Conservation (phyloP, 2,329 filamentous ascomycete species). For the Fusarium circinatum region DNA sequence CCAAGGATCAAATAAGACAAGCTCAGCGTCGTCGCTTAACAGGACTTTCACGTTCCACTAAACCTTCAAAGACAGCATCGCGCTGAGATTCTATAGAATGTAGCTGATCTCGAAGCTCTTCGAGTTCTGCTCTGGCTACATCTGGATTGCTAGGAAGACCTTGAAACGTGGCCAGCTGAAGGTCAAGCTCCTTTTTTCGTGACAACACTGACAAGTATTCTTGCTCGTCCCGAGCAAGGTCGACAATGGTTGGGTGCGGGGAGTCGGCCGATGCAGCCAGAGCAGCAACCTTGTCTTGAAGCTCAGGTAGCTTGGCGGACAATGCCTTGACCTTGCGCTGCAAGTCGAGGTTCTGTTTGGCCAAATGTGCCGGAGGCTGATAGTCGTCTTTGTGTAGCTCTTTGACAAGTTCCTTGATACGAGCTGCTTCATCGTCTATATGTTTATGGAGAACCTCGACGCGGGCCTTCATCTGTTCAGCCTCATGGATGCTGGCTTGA, state of each 20-base stretch:
- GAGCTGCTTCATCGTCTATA: constrained; percentile 61
- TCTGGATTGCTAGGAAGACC: constrained; percentile 77
- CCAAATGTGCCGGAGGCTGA: constrained; percentile 66
- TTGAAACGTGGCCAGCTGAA: constrained; percentile 72
- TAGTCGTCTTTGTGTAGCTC: constrained; percentile 60
- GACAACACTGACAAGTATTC: constrained; percentile 67
- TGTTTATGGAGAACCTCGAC: constrained; percentile 66
- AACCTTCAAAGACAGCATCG: constrained; percentile 78
- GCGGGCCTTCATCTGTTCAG: constrained; percentile 66
- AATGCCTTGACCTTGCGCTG: constrained; percentile 76
- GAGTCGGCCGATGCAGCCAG: constrained; percentile 49
- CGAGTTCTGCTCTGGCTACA: constrained; percentile 76
- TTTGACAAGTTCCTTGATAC: constrained; percentile 52
- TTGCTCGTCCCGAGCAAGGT: constrained; percentile 67
- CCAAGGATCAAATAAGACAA: constrained; percentile 20
- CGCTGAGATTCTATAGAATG: constrained; percentile 68
- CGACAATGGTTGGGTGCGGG: constrained; percentile 63
- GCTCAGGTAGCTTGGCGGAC: constrained; percentile 72
- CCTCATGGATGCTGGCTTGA: constrained; percentile 62
- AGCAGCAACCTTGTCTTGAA: constrained; percentile 60
- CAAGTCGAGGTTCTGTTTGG: constrained; percentile 78
- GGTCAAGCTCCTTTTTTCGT: constrained; percentile 68
- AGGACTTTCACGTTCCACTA: constrained; percentile 72
- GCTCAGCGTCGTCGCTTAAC: constrained; percentile 52
- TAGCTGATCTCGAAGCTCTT: constrained; percentile 72